These are phyloP conservation scores for Luffa aegyptiaca DNA, from an alignment of 306 rosid genomes.

Conservation along the genomic window DNA sequence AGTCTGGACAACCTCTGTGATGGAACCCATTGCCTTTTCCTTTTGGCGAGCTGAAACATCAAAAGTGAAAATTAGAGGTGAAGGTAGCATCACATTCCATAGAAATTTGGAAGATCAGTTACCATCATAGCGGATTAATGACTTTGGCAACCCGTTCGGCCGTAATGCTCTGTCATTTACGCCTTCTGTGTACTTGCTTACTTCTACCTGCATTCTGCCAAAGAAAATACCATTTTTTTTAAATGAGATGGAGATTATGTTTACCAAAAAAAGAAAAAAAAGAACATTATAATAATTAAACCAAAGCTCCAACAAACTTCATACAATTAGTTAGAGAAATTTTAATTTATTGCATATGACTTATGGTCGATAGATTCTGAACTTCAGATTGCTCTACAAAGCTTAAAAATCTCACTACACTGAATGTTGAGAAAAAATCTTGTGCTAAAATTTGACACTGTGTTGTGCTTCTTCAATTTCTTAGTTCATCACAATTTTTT, in stretches of 20 bases:
- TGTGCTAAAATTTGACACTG: background rate
- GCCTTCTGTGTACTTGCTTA: constrained; percentile 97
- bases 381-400: background rate
- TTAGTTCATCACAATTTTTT: background rate
- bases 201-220: constrained; percentile 98
- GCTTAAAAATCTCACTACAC: background rate
- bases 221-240: background rate
- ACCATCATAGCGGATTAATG: constrained; percentile 93
- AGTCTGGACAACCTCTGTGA: constrained; percentile 86
- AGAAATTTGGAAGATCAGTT: constrained; percentile 14
- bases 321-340: background rate
- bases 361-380: background rate
- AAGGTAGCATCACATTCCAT: background rate
- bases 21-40: constrained; percentile 71
- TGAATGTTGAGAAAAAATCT: background rate
- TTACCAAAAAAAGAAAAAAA: background rate
- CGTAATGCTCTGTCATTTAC: constrained; percentile 60
- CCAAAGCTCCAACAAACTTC: background rate
- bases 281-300: background rate
- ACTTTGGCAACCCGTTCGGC: constrained; percentile 86
- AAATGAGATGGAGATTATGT: background rate
- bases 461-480: background rate
- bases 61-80: constrained; percentile 23
- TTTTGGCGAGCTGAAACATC: constrained; percentile 81
- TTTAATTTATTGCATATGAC: background rate